A percentile compares a stretch with the other conserved stretches of the same genome.
phyloP scores from a whole-genome alignment of 2,329 filamentous ascomycete species.

The Hortaea werneckii region DNA sequence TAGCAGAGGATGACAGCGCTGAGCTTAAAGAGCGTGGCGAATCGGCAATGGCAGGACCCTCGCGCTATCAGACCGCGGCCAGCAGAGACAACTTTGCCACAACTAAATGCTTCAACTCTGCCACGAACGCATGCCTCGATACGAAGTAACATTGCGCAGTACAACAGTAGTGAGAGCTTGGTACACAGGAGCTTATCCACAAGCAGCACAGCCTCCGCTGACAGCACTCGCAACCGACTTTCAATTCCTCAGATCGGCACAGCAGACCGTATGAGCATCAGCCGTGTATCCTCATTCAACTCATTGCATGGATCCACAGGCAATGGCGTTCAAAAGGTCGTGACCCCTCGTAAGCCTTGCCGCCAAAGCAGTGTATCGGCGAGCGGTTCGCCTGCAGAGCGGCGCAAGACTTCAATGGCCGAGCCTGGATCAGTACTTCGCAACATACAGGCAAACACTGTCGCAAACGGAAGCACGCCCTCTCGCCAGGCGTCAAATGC shows the following conservation, averaged over 20 bases:
- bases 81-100: background rate
- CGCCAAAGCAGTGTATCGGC: slow-evolving; percentile 25
- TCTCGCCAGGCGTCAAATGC: slow-evolving; percentile 31
- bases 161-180: slow-evolving; percentile 13
- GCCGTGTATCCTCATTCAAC: slow-evolving; percentile 24
- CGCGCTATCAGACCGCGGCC: slow-evolving; percentile 23
- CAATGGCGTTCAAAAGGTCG: slow-evolving; percentile 19
- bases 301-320: slow-evolving; percentile 13
- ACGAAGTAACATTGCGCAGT: slow-evolving; percentile 18
- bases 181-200: slow-evolving; percentile 13
- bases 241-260: slow-evolving; percentile 24
- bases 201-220: slow-evolving; percentile 15
- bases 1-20: slow-evolving; percentile 17
- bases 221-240: slow-evolving; percentile 16
- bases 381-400: slow-evolving; percentile 32
- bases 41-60: slow-evolving; percentile 27
- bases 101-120: slow-evolving; percentile 7
- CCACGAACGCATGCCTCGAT: slow-evolving; percentile 17
- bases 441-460: slow-evolving; percentile 18
- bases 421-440: slow-evolving; percentile 14
- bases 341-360: slow-evolving; percentile 24
- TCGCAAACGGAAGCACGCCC: slow-evolving; percentile 13
- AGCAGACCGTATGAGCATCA: slow-evolving; percentile 21
- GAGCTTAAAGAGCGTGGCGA: slow-evolving; percentile 27
- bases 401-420: slow-evolving; percentile 11